phyloP scores from a whole-genome alignment of 1,284 basidiomycete genomes.

The Cutaneotrichosporon cavernicola region DNA sequence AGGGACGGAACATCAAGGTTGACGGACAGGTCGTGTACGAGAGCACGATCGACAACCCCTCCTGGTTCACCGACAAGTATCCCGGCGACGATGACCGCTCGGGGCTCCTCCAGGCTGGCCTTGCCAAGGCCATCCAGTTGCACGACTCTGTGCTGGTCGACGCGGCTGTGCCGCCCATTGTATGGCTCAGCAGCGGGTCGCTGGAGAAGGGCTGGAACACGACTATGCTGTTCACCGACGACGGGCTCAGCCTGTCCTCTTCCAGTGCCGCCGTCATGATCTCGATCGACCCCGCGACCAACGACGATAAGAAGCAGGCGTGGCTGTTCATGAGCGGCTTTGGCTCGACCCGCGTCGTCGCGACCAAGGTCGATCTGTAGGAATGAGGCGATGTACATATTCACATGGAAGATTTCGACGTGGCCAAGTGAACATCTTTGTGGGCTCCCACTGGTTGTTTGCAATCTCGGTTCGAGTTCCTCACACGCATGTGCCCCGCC shows the following conservation, averaged over 20 bases:
- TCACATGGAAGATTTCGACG: too few relatives aligned
- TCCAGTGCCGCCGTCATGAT: slow-evolving; percentile 28
- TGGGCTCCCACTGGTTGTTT: not conserved
- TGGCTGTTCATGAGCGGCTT: slow-evolving; percentile 37
- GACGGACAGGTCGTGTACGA: slow-evolving; percentile 12
- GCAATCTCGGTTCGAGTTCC: not conserved
- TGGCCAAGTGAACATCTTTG: not conserved
- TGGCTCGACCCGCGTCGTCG: slow-evolving; percentile 23
- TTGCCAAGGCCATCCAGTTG: slow-evolving; percentile 18
- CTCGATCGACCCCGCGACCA: slow-evolving; percentile 26
- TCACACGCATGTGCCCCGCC: too few relatives aligned
- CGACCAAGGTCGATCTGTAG: slow-evolving; percentile 29
- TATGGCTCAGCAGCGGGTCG: slow-evolving; percentile 22
- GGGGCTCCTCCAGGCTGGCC: slow-evolving; percentile 34
- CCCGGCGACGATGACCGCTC: slow-evolving; percentile 22
- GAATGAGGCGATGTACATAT: not conserved
- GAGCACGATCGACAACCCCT: slow-evolving; percentile 39
- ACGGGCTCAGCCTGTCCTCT: slow-evolving; percentile 26
- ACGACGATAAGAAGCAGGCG: slow-evolving; percentile 30
- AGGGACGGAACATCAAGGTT: slow-evolving; percentile 13
- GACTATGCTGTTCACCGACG: slow-evolving; percentile 27
- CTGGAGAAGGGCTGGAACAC: slow-evolving; percentile 17
- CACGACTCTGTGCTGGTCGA: slow-evolving; percentile 4
- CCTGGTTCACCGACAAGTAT: slow-evolving; percentile 34
- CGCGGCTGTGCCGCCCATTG: slow-evolving; percentile 14